Base-by-base conservation (phyloP, 2,329 filamentous ascomycete genomes). In the Pezicula rhizophila region DNA sequence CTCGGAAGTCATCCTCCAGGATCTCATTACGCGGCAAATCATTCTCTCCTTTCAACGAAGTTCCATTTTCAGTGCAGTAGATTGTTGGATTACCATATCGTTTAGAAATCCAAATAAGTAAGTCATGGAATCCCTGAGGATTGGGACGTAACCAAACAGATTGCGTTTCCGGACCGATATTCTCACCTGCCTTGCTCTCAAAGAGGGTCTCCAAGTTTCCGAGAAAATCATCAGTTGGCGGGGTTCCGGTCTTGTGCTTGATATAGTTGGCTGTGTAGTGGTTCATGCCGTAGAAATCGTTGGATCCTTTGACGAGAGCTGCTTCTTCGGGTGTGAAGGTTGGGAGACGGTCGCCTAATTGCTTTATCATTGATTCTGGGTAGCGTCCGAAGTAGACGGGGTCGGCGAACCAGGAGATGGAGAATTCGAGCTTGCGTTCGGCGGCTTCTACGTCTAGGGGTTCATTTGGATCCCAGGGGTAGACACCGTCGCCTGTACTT, bases 241-340 rank as follows among this genome's bases (percentile, higher is more conserved):
- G 70, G 42, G 76, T 70, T 6, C 76, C 77, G 7, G 78, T 75
- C 62, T 81, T 80, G 70, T 91, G 84, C 66, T 82, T 84, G 70
- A 95, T 83, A 70, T 87, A 95, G 75, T 93, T 88, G 63, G 88
- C 85, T 45, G 87, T 91, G 74, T 95, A 95, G 75, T 90, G 86
- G 74, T 95, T 95, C 87, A 92, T 92, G 66, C 88, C 89, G 68
- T 95, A 95, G 70, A 95, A 95, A 73, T 95, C 89, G 67, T 93
- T 93, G 64, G 84, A 89, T n/a, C 87, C 88, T 61, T 85, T 76
- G 41, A 95, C 82, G n/a, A 93, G 73, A 2, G 79, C 79, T 37
- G 74, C 67, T 64, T 95, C 88, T 57, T 88, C 85, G 0, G 76
- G 68, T 0, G 85, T 89, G 66, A 87, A 93, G 40, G 74, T 72